These are phyloP conservation scores for Populus pruinosa DNA, from an alignment of 345 rosid genomes.

Conservation along the genomic window DNA sequence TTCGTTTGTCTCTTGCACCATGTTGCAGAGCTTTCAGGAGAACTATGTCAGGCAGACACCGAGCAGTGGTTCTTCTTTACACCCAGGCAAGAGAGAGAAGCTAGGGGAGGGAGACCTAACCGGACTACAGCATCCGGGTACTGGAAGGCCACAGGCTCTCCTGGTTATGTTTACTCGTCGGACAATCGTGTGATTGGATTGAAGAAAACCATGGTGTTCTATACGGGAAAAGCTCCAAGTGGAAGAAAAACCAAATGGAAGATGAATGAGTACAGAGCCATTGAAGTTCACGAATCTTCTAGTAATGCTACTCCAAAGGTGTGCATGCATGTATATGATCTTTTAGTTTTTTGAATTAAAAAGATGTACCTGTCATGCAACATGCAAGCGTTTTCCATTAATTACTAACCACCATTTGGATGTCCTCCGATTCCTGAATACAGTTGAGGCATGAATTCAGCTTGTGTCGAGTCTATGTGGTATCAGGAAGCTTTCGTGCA, in stretches of 20 bases:
- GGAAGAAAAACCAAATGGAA: constrained; percentile 92
- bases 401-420: constrained; percentile 15
- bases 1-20: background rate
- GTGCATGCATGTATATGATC: background rate
- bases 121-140: constrained; percentile 80
- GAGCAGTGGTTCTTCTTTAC: constrained; percentile 98
- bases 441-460: constrained; percentile 82
- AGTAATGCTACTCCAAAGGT: constrained; percentile 44
- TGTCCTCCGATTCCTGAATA: constrained; percentile 21
- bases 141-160: constrained; percentile 98
- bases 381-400: background rate
- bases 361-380: background rate
- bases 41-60: constrained; percentile 49
- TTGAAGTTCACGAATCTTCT: constrained; percentile 37
- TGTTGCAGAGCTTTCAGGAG: constrained; percentile 63
- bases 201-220: constrained; percentile 94
- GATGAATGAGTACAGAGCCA: constrained; percentile 89
- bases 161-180: constrained; percentile 68
- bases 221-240: constrained; percentile 73
- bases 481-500: constrained; percentile 70
- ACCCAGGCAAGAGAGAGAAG: constrained; percentile 82
- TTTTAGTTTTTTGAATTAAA: background rate
- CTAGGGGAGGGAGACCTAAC: constrained; percentile 75
- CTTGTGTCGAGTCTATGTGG: constrained; percentile 75
- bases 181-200: constrained; percentile 65